Conservation (phyloP, 2,329 filamentous ascomycete species). For the Lojkania enalia region DNA sequence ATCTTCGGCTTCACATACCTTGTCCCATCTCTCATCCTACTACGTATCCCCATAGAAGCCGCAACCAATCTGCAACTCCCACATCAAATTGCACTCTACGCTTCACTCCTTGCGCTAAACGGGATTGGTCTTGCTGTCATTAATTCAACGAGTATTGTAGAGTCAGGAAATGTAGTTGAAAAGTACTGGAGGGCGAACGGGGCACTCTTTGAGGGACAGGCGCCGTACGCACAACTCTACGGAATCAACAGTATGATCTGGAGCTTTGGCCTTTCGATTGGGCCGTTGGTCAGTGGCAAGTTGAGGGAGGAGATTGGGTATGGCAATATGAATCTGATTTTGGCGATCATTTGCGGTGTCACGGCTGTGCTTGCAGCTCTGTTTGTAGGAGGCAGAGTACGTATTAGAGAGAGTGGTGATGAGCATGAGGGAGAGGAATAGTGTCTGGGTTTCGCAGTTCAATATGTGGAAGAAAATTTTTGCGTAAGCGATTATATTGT, state of each 20-base stretch:
- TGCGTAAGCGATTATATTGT: no score
- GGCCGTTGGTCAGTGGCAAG: slow-evolving; percentile 60
- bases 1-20: slow-evolving; percentile 50
- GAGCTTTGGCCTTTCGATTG: slow-evolving; percentile 61
- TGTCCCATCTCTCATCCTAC: slow-evolving; percentile 47
- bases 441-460: no score
- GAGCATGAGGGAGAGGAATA: no score
- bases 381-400: slow-evolving; percentile 45
- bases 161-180: slow-evolving; percentile 59
- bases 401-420: neutral
- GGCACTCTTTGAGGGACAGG: slow-evolving; percentile 58
- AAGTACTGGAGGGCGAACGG: slow-evolving; percentile 60
- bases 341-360: slow-evolving; percentile 51
- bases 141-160: slow-evolving; percentile 59
- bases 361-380: slow-evolving; percentile 51
- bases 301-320: slow-evolving; percentile 59
- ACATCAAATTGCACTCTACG: slow-evolving; percentile 51
- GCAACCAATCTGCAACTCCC: slow-evolving; percentile 19
- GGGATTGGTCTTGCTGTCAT: slow-evolving; percentile 59
- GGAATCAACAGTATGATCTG: slow-evolving; percentile 67
- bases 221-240: slow-evolving; percentile 68
- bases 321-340: slow-evolving; percentile 60
- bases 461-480: no score
- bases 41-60: slow-evolving; percentile 44
- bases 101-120: slow-evolving; percentile 50